Percentiles rank a stretch among this genome's conserved stretches.
Conservation (phyloP, 129 eudicot species). For the Tanacetum coccineum region DNA sequence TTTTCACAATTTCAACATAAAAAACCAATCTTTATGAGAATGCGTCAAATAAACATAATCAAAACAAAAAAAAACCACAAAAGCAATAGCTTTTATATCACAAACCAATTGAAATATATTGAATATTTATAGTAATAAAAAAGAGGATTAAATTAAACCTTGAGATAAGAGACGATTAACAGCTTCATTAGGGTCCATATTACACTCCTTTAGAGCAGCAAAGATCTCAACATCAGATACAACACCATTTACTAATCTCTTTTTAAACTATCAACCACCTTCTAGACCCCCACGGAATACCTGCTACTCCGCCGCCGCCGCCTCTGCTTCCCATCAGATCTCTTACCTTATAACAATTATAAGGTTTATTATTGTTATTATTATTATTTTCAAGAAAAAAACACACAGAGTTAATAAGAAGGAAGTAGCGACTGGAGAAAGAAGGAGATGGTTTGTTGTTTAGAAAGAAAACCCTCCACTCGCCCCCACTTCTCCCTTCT, state of each 20-base stretch:
- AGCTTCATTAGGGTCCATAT: slow-evolving; percentile 92
- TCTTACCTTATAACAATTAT: too few species aligned
- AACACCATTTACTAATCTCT: slow-evolving; percentile 72
- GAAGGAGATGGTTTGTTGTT: slow-evolving; percentile 6
- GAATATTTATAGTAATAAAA: too few species aligned
- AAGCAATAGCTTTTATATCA: neutral
- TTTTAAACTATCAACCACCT: slow-evolving; percentile 74
- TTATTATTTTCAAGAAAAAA: slow-evolving; percentile 1
- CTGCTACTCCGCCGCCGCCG: slow-evolving; percentile 41
- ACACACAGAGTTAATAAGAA: neutral
- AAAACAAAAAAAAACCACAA: neutral
- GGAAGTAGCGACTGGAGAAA: neutral
- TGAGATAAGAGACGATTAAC: slow-evolving; percentile 74
- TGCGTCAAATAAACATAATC: neutral
- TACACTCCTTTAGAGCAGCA: slow-evolving; percentile 70
- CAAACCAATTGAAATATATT: too few species aligned
- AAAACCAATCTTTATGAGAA: too few species aligned
- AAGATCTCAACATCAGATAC: slow-evolving; percentile 80
- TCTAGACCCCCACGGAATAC: slow-evolving; percentile 56
- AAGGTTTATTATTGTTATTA: slow-evolving; percentile 10
- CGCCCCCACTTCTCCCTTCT: slow-evolving; percentile 21
- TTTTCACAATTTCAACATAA: too few species aligned
- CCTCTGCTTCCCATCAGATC: slow-evolving; percentile 47
- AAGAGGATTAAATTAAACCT: too few species aligned
- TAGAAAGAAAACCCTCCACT: slow-evolving; percentile 41